Base-by-base conservation (phyloP, 2,329 filamentous ascomycete genomes). In the Ceratocystis lukuohia region DNA sequence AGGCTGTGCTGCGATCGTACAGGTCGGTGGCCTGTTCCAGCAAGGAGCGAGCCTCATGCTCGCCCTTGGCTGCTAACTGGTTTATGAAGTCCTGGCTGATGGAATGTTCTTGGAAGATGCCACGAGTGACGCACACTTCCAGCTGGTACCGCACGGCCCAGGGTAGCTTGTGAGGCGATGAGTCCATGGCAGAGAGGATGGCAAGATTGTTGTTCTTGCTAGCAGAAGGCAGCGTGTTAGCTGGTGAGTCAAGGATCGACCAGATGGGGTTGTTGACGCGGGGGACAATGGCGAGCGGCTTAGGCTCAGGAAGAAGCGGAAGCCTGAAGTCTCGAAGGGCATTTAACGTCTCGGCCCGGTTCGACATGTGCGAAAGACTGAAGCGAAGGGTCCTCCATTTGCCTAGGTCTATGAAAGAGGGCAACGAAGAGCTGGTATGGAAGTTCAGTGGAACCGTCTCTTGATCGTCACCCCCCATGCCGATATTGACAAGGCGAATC, bases 121-220 rank as follows among this genome's bases (percentile, higher is more conserved):
- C 85, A 33, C 88, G 84, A 0, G 92, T 96, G n/a, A 97, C 80
- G 73, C 93, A 97, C 0, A 91, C 92, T 74, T 99, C 93, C 0
- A 99, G 82, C 73, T 96, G 91, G 72, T 97, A 99, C 17, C 90
- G 83, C 1, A 96, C 83, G 0, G 84, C 77, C 69, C 91, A 96
- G 0, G 83, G 77, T 3, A 93, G 78, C 30, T 44, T 61, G 7
- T 65, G 30, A 12, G 66, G 53, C 48, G 50, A 30, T 20, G 41
- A 5, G 15, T 46, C 53, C 12, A 66, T 50, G 56, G 48, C 46
- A 15, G 66, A 67, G n/a, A 59, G 61, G 10, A 65, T 65, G 37
- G 53, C 53, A 5, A 61, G 17, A 30, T 65, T 65, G 45, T 63
- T 63, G 12, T 48, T 48, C 37, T 65, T 65, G 53, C 20, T 30